phyloP scores from a whole-genome alignment of 768 basidiomycete species.

The Tylopilus plumbeoviolaceoides region DNA sequence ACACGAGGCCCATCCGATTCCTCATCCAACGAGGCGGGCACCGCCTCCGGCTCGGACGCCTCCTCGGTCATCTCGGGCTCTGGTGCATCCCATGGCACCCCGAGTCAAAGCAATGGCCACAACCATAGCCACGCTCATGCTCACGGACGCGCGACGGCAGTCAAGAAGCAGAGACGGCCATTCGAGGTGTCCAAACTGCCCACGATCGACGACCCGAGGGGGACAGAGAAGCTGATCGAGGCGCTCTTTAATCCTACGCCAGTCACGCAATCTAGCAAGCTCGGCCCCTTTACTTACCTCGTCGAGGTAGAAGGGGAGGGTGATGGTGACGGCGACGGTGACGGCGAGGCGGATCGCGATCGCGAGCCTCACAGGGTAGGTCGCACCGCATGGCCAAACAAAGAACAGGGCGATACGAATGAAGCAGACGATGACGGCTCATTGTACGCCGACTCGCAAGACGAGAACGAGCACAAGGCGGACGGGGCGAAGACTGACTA shows the following conservation, averaged over 20 bases:
- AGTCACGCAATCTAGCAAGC: slow-evolving; percentile 28
- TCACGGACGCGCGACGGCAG: neutral
- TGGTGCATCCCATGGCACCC: neutral
- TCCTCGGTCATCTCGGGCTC: slow-evolving; percentile 22
- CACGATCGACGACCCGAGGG: slow-evolving; percentile 52
- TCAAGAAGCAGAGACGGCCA: slow-evolving; percentile 23
- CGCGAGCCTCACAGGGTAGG: neutral
- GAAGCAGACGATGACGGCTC: slow-evolving; percentile 18
- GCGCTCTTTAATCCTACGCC: slow-evolving; percentile 72
- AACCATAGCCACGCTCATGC: neutral
- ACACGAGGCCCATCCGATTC: slow-evolving; percentile 22
- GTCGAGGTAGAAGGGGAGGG: slow-evolving; percentile 25
- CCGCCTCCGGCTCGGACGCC: slow-evolving; percentile 12
- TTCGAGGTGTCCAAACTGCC: slow-evolving; percentile 41
- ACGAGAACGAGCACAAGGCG: slow-evolving; percentile 1
- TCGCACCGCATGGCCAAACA: neutral
- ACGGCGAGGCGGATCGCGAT: slow-evolving; percentile 13
- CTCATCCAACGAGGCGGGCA: slow-evolving; percentile 23
- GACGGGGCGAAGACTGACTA: slow-evolving; percentile 24
- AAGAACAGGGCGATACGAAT: neutral
- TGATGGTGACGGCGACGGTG: slow-evolving; percentile 15
- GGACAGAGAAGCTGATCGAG: slow-evolving; percentile 73
- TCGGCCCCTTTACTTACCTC: slow-evolving; percentile 38
- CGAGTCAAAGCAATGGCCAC: neutral
- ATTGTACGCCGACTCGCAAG: slow-evolving; percentile 22